Percentiles rank a stretch among this genome's conserved stretches.
These are phyloP conservation scores for Pleurotus platypus DNA, from an alignment of 768 basidiomycete genomes.

Conservation along the genomic window DNA sequence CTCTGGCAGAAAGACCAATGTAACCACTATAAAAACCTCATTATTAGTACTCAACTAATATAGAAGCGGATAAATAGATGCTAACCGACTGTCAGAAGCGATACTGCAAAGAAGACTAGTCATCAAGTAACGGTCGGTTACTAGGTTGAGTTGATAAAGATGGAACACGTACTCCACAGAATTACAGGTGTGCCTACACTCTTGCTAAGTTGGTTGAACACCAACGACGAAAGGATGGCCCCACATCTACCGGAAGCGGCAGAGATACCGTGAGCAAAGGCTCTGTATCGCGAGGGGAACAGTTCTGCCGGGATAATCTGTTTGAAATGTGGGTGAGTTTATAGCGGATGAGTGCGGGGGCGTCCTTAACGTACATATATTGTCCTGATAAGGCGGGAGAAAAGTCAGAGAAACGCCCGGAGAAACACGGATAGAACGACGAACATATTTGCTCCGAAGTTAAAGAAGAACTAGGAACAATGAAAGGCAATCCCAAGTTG, in stretches of 20 bases:
- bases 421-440: constrained; percentile 14
- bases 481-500: not conserved
- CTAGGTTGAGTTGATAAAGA: not conserved
- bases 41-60: too few relatives aligned
- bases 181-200: constrained; percentile 49
- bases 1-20: constrained; percentile 45
- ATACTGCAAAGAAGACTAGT: constrained; percentile 53
- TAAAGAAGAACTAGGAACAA: constrained; percentile 64
- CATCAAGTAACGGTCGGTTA: not conserved
- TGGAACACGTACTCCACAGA: constrained; percentile 52
- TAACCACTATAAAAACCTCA: constrained; percentile 13
- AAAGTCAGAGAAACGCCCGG: not conserved
- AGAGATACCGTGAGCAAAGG: constrained; percentile 5
- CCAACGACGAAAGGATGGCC: constrained; percentile 59
- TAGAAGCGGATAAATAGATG: not conserved
- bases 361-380: constrained; percentile 37
- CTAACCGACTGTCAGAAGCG: constrained; percentile 33
- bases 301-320: not conserved
- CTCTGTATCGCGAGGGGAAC: not conserved
- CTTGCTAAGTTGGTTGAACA: constrained; percentile 47
- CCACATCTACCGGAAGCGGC: constrained; percentile 4
- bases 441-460: constrained; percentile 73
- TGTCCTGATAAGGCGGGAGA: constrained; percentile 28
- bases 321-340: not conserved
- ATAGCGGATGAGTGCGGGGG: too few relatives aligned